Percentiles rank a stretch among this genome's conserved stretches.
These are phyloP conservation scores for Cicer yamashitae DNA, from an alignment of 306 rosid genomes.

Conservation along the genomic window DNA sequence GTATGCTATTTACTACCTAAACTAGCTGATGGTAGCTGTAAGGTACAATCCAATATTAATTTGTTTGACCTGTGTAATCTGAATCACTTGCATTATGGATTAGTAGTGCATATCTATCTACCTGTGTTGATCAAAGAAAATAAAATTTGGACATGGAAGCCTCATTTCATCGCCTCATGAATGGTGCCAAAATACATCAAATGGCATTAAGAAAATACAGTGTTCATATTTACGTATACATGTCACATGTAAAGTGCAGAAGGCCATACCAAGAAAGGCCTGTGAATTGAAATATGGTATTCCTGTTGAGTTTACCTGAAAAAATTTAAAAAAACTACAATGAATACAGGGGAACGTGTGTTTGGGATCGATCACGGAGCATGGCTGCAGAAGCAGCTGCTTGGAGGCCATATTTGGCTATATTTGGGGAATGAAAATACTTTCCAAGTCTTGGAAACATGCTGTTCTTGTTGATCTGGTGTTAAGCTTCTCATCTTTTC, in stretches of 20 bases:
- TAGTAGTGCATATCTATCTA: background rate
- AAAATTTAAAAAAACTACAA: background rate
- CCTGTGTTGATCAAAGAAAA: background rate
- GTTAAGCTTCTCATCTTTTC: constrained; percentile 68
- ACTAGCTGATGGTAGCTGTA: background rate
- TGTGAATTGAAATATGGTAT: constrained; percentile 31
- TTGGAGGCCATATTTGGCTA: constrained; percentile 43
- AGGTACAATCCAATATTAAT: background rate
- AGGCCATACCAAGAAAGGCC: constrained; percentile 10
- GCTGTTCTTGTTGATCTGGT: constrained; percentile 37
- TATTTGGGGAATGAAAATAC: constrained; percentile 44
- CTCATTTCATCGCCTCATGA: background rate
- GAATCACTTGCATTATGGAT: background rate
- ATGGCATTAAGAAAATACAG: background rate
- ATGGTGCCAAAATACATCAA: constrained; percentile 1
- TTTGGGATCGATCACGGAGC: constrained; percentile 30
- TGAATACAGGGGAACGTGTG: background rate
- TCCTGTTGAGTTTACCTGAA: background rate
- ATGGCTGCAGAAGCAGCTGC: constrained; percentile 47
- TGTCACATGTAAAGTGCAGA: constrained; percentile 1
- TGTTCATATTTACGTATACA: background rate
- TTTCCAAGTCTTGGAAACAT: constrained; percentile 41
- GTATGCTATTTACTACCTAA: background rate
- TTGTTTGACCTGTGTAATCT: background rate
- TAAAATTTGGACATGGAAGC: background rate